A percentile compares a stretch with the other conserved stretches of the same genome.
Conservation (phyloP, 441 rosid species). For the Croton laevigatus region DNA sequence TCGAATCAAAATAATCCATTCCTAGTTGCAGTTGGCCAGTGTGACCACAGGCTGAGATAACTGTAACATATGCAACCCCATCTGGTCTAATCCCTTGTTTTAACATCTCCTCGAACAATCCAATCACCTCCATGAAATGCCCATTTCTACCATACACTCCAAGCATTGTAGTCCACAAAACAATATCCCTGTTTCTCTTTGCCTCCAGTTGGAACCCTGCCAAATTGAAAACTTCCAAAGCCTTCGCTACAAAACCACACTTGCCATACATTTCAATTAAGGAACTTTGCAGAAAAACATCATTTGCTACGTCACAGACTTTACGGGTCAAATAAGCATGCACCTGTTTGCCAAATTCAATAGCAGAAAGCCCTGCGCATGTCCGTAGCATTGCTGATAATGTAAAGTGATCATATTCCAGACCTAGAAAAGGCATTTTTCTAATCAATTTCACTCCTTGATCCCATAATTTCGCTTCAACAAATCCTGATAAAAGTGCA, state of each 20-base stretch:
- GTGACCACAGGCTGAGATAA: slow-evolving; percentile 56
- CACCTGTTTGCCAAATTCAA: slow-evolving; percentile 47
- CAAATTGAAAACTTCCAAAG: slow-evolving; percentile 41
- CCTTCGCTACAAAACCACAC: slow-evolving; percentile 45
- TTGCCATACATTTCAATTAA: slow-evolving; percentile 62
- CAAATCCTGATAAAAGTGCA: slow-evolving; percentile 44
- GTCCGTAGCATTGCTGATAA: slow-evolving; percentile 33
- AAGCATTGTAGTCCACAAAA: slow-evolving; percentile 61
- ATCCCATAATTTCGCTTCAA: slow-evolving; percentile 40
- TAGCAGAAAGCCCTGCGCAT: slow-evolving; percentile 37
- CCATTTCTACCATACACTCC: slow-evolving; percentile 49
- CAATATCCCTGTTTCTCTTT: slow-evolving; percentile 39
- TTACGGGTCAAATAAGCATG: slow-evolving; percentile 41
- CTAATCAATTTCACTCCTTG: slow-evolving; percentile 35
- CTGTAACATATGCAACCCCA: slow-evolving; percentile 44
- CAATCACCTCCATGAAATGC: slow-evolving; percentile 38
- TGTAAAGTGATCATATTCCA: slow-evolving; percentile 46
- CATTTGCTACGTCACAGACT: slow-evolving; percentile 29
- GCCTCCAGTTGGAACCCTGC: slow-evolving; percentile 22
- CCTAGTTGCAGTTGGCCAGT: slow-evolving; percentile 51
- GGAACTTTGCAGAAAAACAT: slow-evolving; percentile 48
- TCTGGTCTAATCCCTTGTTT: slow-evolving; percentile 43
- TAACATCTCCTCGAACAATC: slow-evolving; percentile 40
- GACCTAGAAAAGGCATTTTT: slow-evolving; percentile 39
- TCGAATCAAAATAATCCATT: slow-evolving; percentile 43